phyloP scores from a whole-genome alignment of 2,329 filamentous ascomycete genomes.

The Colletotrichum sp. region DNA sequence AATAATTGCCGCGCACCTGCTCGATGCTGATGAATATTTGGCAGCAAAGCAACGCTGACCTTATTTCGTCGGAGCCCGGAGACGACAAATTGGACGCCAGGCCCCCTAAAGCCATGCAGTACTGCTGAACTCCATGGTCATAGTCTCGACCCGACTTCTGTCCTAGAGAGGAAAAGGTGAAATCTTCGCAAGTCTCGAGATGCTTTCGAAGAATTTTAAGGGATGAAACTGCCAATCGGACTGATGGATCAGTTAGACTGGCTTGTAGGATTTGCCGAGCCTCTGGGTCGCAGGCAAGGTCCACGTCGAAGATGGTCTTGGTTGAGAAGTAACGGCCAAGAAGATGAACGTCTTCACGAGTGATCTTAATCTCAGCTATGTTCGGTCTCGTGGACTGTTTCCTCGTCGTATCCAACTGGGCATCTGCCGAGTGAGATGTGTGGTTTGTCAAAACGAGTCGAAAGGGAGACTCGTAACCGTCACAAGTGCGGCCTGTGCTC shows the following conservation, averaged over 20 bases:
- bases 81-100: constrained; percentile 43
- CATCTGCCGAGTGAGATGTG: neutral
- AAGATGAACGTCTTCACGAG: constrained; percentile 33
- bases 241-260: constrained; percentile 35
- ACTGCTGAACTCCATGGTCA: constrained; percentile 45
- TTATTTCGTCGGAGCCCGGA: constrained; percentile 32
- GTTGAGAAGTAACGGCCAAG: constrained; percentile 46
- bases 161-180: constrained; percentile 22
- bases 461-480: constrained; percentile 47
- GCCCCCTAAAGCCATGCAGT: constrained; percentile 43
- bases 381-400: constrained; percentile 24
- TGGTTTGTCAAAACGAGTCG: constrained; percentile 26
- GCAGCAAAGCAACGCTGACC: constrained; percentile 49
- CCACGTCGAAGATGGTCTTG: constrained; percentile 44
- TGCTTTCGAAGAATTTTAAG: constrained; percentile 44
- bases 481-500: constrained; percentile 44
- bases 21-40: constrained; percentile 53
- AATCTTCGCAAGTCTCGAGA: constrained; percentile 37
- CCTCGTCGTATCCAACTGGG: constrained; percentile 21
- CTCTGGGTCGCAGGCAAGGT: constrained; percentile 40
- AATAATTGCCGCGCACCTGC: constrained; percentile 43
- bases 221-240: constrained; percentile 44
- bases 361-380: constrained; percentile 14
- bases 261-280: constrained; percentile 44
- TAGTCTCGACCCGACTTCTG: constrained; percentile 24